A percentile compares a stretch with the other conserved stretches of the same genome.
Conservation (phyloP, 495 filamentous ascomycete species). For the Haplographium delicatum region DNA sequence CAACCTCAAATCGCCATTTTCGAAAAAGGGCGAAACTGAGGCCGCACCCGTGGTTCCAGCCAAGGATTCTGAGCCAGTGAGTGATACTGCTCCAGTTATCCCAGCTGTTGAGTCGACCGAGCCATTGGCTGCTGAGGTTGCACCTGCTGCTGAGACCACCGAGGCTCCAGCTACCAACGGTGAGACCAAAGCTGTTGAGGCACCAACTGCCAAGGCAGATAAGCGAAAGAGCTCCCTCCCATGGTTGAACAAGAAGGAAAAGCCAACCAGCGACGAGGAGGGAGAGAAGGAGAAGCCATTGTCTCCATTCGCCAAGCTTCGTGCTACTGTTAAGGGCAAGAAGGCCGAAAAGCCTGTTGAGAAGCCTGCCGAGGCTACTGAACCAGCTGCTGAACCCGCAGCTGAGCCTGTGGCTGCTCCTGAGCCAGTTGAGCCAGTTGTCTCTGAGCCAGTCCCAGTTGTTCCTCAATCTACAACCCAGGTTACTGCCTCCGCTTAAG, state of each 20-base stretch:
- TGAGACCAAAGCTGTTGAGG: conserved; percentile 39
- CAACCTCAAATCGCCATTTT: conserved; percentile 28
- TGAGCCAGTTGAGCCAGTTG: conserved; percentile 17
- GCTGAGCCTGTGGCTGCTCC: conserved; percentile 35
- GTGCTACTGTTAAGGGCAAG: conserved; percentile 49
- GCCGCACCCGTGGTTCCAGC: conserved; percentile 31
- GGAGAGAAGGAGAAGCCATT: conserved; percentile 45
- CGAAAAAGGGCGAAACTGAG: conserved; percentile 46
- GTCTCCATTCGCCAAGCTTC: conserved; percentile 53
- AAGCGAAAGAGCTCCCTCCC: conserved; percentile 54
- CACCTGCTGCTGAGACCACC: conserved; percentile 33
- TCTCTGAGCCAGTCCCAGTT: conserved; percentile 23
- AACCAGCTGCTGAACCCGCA: conserved; percentile 39
- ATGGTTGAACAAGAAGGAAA: conserved; percentile 51
- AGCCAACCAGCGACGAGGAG: conserved; percentile 40
- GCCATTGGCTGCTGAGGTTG: conserved; percentile 44
- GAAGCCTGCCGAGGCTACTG: conserved; percentile 36
- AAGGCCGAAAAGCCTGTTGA: conserved; percentile 35
- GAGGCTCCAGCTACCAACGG: conserved; percentile 31
- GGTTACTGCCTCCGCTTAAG: conserved; percentile 27
- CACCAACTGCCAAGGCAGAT: conserved; percentile 37
- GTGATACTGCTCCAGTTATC: conserved; percentile 52
- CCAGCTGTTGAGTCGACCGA: conserved; percentile 51
- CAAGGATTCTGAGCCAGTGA: conserved; percentile 35
- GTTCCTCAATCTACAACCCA: conserved; percentile 14